Conservation (phyloP, 2,329 filamentous ascomycete species). For the Cladophialophora chaetospira region DNA sequence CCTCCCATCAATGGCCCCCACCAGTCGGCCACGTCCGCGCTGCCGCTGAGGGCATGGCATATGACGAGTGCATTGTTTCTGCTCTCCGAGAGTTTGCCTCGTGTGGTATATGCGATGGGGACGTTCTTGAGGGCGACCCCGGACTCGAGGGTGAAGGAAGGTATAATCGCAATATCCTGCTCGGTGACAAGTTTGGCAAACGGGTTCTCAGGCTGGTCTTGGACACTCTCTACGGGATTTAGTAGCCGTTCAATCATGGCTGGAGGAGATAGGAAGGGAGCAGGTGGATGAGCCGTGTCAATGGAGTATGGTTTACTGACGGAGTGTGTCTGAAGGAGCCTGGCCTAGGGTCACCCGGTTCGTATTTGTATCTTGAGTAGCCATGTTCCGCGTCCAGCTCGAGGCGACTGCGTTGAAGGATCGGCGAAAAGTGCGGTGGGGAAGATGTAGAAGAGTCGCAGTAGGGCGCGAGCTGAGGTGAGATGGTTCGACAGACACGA, state of each 20-base stretch:
- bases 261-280: constrained; percentile 1
- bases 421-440: neutral
- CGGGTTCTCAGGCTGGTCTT: constrained; percentile 82
- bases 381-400: constrained; percentile 15
- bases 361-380: constrained; percentile 6
- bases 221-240: constrained; percentile 59
- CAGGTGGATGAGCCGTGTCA: no score
- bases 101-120: constrained; percentile 65
- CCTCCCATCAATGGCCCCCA: constrained; percentile 58
- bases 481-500: constrained; percentile 5
- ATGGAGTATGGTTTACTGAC: constrained; percentile 43
- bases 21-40: constrained; percentile 59
- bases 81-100: constrained; percentile 58
- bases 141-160: constrained; percentile 89
- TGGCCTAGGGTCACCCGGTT: constrained; percentile 13
- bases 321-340: constrained; percentile 30
- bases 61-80: constrained; percentile 67
- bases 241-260: constrained; percentile 44
- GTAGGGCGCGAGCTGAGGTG: constrained; percentile 9
- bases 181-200: constrained; percentile 84
- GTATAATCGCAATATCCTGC: constrained; percentile 82
- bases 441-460: neutral
- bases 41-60: constrained; percentile 57
- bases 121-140: constrained; percentile 80
- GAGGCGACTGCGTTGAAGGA: neutral